Percentiles rank a stretch among this genome's conserved stretches.
phyloP scores from a whole-genome alignment of 805 yeast species.

The Brettanomyces sp. region DNA sequence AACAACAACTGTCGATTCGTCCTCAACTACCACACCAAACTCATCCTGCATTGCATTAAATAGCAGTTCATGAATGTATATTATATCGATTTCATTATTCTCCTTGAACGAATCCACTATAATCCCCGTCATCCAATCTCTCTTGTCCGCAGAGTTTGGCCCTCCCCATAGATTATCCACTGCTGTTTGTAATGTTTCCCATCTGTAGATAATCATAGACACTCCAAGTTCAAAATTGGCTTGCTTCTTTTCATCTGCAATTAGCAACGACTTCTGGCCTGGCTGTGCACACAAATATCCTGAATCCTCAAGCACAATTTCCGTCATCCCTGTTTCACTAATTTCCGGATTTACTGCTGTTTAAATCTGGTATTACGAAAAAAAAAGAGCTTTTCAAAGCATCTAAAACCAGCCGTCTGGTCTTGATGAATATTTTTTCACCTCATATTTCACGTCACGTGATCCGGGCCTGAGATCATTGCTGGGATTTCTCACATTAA shows the following conservation, averaged over 20 bases:
- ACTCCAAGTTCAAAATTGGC: conserved; percentile 88
- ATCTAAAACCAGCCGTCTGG: too few relatives aligned
- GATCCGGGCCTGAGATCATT: too few relatives aligned
- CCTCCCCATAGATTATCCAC: conserved; percentile 97
- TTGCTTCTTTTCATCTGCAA: conserved; percentile 54
- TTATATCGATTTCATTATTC: conserved; percentile 60
- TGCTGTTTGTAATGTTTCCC: conserved; percentile 86
- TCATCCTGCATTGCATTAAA: conserved; percentile 91
- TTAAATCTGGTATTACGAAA: too few relatives aligned
- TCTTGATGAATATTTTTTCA: too few relatives aligned
- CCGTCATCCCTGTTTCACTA: conserved; percentile 4
- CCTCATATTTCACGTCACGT: too few relatives aligned
- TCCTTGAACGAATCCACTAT: conserved; percentile 67
- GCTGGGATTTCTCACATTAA: too few relatives aligned
- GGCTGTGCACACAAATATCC: conserved; percentile 24
- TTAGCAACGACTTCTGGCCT: conserved; percentile 13
- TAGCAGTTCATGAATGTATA: conserved; percentile 75
- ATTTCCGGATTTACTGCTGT: too few relatives aligned
- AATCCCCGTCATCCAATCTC: conserved; percentile 89
- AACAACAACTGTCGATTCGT: conserved; percentile 72
- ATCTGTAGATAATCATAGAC: conserved; percentile 78
- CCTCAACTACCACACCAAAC: conserved; percentile 81
- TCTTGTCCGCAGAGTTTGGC: conserved; percentile 75
- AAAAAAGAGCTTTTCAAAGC: too few relatives aligned
- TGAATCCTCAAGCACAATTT: conserved; percentile 22